phyloP scores from a whole-genome alignment of 2,329 filamentous ascomycete genomes.

The Fusarium bactridioides region DNA sequence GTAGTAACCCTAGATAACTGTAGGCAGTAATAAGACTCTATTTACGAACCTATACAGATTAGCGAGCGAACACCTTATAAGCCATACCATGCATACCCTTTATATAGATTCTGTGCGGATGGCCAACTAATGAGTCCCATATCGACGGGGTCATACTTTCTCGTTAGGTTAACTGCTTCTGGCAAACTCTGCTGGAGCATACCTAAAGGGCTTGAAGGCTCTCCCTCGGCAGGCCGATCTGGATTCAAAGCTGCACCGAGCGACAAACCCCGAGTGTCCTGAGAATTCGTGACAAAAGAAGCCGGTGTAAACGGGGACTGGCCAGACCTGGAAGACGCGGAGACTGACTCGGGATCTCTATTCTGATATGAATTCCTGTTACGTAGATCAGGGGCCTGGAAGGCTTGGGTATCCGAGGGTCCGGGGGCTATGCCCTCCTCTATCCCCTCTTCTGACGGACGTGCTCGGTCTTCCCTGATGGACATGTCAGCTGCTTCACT shows the following conservation, averaged over 20 bases:
- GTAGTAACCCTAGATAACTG: too few relatives aligned
- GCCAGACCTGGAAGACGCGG: not conserved
- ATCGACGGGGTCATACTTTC: not conserved
- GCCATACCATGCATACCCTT: not conserved
- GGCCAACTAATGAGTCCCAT: not conserved
- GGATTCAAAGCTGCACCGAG: not conserved
- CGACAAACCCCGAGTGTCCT: not conserved
- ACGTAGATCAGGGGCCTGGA: not conserved
- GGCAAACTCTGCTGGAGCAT: not conserved
- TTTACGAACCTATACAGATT: too few relatives aligned
- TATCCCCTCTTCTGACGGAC: accelerated
- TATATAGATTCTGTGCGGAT: not conserved
- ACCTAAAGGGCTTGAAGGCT: too few relatives aligned
- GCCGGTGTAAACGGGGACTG: not conserved
- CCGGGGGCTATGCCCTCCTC: accelerated
- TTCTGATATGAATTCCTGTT: not conserved
- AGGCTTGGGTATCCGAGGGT: not conserved
- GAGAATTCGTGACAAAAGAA: not conserved
- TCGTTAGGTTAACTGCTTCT: not conserved
- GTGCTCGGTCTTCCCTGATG: accelerated
- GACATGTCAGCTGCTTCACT: accelerated
- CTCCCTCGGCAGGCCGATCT: not conserved
- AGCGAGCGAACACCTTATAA: too few relatives aligned
- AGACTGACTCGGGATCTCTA: not conserved
- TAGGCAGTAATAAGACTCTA: too few relatives aligned